Conservation (phyloP, 257 asterid genomes). For the Pogostemon cablin region DNA sequence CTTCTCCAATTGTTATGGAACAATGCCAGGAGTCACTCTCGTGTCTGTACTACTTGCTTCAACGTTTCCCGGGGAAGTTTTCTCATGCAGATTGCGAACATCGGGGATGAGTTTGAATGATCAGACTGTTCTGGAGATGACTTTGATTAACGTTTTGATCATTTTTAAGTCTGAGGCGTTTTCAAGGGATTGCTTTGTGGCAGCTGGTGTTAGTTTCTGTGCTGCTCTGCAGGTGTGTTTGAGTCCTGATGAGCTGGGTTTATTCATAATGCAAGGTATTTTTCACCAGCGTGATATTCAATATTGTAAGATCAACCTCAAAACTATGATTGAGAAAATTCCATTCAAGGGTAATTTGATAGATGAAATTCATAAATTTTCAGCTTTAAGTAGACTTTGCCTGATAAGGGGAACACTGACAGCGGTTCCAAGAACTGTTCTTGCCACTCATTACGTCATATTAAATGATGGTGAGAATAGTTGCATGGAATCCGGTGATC, state of each 20-base stretch:
- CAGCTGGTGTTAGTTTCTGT: slow-evolving; percentile 92
- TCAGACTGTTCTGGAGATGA: slow-evolving; percentile 50
- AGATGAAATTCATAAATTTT: slow-evolving; percentile 54
- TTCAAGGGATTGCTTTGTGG: slow-evolving; percentile 93
- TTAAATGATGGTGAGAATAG: slow-evolving; percentile 37
- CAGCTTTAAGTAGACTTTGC: slow-evolving; percentile 78
- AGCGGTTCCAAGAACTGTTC: slow-evolving; percentile 85
- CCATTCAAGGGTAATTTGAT: slow-evolving; percentile 63
- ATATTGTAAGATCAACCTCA: slow-evolving; percentile 37
- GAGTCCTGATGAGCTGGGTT: slow-evolving; percentile 65
- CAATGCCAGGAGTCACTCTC: slow-evolving; percentile 98
- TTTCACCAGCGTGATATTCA: slow-evolving; percentile 54
- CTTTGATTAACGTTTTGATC: slow-evolving; percentile 51
- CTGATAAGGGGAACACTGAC: slow-evolving; percentile 92
- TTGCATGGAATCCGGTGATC: slow-evolving; percentile 31
- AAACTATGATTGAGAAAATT: slow-evolving; percentile 44
- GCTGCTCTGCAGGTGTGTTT: slow-evolving; percentile 84
- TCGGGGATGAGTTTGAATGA: slow-evolving; percentile 21
- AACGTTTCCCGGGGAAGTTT: slow-evolving; percentile 75
- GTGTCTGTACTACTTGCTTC: slow-evolving; percentile 87
- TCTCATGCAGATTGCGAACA: slow-evolving; percentile 18
- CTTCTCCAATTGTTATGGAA: slow-evolving; percentile 92
- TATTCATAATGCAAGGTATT: slow-evolving; percentile 68
- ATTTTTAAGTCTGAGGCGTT: slow-evolving; percentile 69
- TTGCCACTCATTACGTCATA: slow-evolving; percentile 51